Evolutionary conservation across 768 basidiomycete species (phyloP), one percentile per base, ranked within the genome.

Genomic region (Leccinum ochraceum): DNA sequence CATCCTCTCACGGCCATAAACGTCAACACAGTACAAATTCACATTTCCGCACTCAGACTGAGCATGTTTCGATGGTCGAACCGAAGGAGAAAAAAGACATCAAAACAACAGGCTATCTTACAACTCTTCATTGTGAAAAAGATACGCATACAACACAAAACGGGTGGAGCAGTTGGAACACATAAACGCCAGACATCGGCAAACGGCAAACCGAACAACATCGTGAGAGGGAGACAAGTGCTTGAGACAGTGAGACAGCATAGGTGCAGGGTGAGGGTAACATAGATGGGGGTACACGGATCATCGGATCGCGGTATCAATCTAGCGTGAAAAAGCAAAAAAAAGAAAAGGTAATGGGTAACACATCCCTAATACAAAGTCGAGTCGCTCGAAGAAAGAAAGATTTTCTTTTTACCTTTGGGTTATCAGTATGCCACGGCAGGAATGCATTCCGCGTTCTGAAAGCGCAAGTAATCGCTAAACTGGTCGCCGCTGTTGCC

Each of bases 391-490:
- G 20, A 28, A 22, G 17, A 34, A 26, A 32, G 44, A 44, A n/a
- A n/a, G 34, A 34, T 54, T 51, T 49, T 57, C 49, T 20, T 36
- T 58, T 55, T 22, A 22, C 48, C 51, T 52, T 28, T 54, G 3
- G 48, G 51, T 17, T 4, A 26, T 69, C 56, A 71, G 58, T 67
- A 71, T 4, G 62, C 70, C 3, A 67, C 48, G 16, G 67, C 57
- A 42, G 65, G 65, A 6, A 67, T 54, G 34, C 58, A 67, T 16
- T 65, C 63, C 6, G 53, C 62, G 0, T 59, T 30, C 13, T 65
- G 69, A 42, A 62, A 52, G 3, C 70, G 70, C 26, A 69, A 42
- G 28, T 48, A 62, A 11, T 63, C 70, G 34, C 44, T 64, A 49
- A 69, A 63, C 20, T 34, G 59, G 14, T 58, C 49, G 5, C 28